Percentiles rank a stretch among this genome's conserved stretches.
Evolutionary conservation across 768 basidiomycete genomes (phyloP).

Genomic region (Pleurotus djamor): DNA sequence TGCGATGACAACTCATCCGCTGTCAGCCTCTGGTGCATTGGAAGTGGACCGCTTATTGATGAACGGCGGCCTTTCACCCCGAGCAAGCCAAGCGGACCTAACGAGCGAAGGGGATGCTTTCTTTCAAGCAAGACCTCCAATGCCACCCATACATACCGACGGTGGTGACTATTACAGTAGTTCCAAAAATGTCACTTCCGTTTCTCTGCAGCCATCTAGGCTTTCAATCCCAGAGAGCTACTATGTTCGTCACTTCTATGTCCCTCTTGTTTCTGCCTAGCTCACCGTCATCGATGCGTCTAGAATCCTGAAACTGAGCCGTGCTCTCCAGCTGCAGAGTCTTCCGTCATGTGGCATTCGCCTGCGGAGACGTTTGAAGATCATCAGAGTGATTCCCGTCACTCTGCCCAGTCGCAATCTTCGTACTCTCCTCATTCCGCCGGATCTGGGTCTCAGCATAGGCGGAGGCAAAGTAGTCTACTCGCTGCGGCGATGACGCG

Average conservation of each 20-base stretch:
- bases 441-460: not conserved
- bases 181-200: not conserved
- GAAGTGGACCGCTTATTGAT: not conserved
- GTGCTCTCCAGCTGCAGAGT: slow-evolving; percentile 2
- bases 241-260: not conserved
- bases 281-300: not conserved
- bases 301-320: slow-evolving; percentile 2
- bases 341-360: slow-evolving; percentile 1
- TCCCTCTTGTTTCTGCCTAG: not conserved
- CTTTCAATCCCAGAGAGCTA: slow-evolving; percentile 1
- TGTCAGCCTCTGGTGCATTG: not conserved
- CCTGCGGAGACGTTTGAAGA: not conserved
- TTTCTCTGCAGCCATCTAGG: slow-evolving; percentile 1
- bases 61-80: not conserved
- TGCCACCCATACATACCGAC: too few species aligned
- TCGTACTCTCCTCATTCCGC: not conserved
- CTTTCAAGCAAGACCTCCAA: not conserved
- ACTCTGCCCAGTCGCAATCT: not conserved
- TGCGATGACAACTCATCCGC: not conserved
- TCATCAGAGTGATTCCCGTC: not conserved
- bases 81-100: not conserved
- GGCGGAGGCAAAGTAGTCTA: not conserved
- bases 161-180: too few species aligned
- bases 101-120: not conserved
- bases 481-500: not conserved